Evolutionary conservation across 2,329 filamentous ascomycete species (phyloP), one percentile per base, ranked within the genome.

Genomic region (Corniculantispora saksenae): DNA sequence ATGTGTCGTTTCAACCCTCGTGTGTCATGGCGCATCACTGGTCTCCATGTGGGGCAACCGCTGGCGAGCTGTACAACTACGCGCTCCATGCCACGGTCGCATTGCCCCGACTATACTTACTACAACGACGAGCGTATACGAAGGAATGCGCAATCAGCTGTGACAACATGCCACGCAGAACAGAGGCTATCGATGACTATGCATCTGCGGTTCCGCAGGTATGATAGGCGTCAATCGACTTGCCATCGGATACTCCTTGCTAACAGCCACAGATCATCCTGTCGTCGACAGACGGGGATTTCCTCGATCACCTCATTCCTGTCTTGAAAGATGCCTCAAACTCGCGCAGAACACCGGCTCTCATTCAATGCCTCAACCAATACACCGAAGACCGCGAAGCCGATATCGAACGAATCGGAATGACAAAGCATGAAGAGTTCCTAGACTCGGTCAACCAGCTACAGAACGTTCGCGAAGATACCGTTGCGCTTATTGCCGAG

Each of bases 341-440:
- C 71, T 89, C 91, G 63, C 90, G 91, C 74, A 85, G 91, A 72
- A 90, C 89, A 8, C 84, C 83, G 47, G 87, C 89, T 66, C 84
- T 99, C 48, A 87, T 93, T 57, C 90, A 94, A 71, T 91, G 91
- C 67, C 83, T 80, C 27, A 73, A 68, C 15, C 88, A 89, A 70
- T 96, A 97, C 77, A 92, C 94, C 40, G 89, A 90, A 70, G 92
- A 95, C 55, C 90, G 94, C 67, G 95, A 99, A 77, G 80, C 86
- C 17, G 94, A 98, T 72, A 98, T 99, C 69, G 95, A 99, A 79
- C 88, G 88, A 25, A 96, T 98, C 71, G 97, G 95, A 71, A 89
- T 97, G 72, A 94, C 92, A 13, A 97, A 97, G 72, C 95, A 99
- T 73, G 94, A 98, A 74, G 95, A 97, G 73, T 99, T 99, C 74